These are phyloP conservation scores for Polygonum aviculare DNA, from an alignment of 148 eudicot genomes.

Conservation along the genomic window DNA sequence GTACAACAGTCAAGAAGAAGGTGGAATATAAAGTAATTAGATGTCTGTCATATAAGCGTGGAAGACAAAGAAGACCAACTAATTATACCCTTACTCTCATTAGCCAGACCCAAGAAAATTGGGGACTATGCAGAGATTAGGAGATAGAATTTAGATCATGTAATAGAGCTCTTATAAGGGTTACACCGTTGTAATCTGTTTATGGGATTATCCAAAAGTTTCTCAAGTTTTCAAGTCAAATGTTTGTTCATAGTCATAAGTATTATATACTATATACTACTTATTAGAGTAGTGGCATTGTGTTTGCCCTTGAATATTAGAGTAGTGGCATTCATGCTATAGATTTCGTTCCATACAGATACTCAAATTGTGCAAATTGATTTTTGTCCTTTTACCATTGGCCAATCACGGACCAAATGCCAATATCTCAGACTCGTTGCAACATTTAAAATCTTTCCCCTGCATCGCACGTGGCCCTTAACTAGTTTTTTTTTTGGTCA, in stretches of 20 bases:
- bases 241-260: conserved; percentile 5
- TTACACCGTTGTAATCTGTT: conserved; percentile 5
- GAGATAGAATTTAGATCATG: neutral
- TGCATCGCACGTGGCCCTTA: no score
- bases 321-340: no score
- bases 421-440: no score
- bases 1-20: neutral
- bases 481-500: no score
- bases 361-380: no score
- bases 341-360: no score
- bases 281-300: neutral
- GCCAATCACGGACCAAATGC: no score
- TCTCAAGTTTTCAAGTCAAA: neutral
- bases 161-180: conserved; percentile 2
- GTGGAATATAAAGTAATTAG: neutral
- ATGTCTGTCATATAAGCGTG: neutral
- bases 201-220: neutral
- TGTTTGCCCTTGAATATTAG: neutral
- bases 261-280: neutral
- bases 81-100: conserved; percentile 9
- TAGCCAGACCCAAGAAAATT: conserved; percentile 3
- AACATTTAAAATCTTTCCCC: no score
- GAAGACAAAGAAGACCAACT: conserved; percentile 5
- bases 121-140: neutral
- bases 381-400: no score